phyloP scores from a whole-genome alignment of 306 rosid species.

The Vigna mungo region DNA sequence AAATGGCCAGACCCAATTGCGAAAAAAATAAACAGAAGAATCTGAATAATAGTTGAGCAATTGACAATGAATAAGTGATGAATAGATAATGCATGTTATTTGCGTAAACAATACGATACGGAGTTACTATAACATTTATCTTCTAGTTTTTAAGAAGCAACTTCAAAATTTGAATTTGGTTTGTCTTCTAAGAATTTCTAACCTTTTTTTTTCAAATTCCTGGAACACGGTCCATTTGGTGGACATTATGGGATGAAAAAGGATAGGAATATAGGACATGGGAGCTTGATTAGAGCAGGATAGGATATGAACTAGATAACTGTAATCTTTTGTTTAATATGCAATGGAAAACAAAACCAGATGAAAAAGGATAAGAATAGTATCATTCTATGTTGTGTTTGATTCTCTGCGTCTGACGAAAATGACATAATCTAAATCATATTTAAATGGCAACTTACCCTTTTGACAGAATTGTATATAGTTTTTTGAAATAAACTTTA shows the following conservation, averaged over 20 bases:
- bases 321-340: too few species aligned
- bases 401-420: too few species aligned
- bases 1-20: neutral
- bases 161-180: slow-evolving; percentile 21
- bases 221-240: neutral
- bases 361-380: too few species aligned
- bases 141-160: slow-evolving; percentile 5
- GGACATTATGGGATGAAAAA: neutral
- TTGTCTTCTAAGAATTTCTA: slow-evolving; percentile 26
- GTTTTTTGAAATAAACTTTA: too few species aligned
- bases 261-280: neutral
- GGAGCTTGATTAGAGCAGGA: neutral
- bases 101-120: slow-evolving; percentile 17
- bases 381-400: too few species aligned
- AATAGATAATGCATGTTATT: slow-evolving; percentile 25
- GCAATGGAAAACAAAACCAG: too few species aligned
- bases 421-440: neutral
- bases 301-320: neutral
- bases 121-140: neutral
- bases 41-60: slow-evolving; percentile 30
- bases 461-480: neutral
- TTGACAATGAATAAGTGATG: slow-evolving; percentile 23
- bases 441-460: neutral
- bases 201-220: slow-evolving; percentile 22
- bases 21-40: slow-evolving; percentile 3